These are phyloP conservation scores for Lactarius hatsudake DNA, from an alignment of 768 basidiomycete species.

Conservation along the genomic window DNA sequence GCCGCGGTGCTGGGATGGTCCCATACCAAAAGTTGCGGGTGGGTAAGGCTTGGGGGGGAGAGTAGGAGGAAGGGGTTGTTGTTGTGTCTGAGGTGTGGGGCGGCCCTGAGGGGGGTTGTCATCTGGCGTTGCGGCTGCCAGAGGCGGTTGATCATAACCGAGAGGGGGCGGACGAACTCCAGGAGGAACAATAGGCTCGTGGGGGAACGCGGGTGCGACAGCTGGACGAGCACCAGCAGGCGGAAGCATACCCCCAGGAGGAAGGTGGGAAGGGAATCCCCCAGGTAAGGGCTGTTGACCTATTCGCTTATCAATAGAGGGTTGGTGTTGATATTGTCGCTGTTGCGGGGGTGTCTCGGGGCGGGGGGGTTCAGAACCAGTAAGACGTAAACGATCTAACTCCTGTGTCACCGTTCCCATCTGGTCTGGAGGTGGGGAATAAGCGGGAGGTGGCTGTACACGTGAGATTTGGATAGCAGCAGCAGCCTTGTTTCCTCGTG, in stretches of 20 bases:
- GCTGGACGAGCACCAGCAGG: constrained; percentile 39
- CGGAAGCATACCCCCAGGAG: constrained; percentile 33
- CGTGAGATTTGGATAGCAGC: constrained; percentile 39
- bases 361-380: constrained; percentile 28
- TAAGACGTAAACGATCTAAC: constrained; percentile 30
- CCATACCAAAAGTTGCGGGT: neutral
- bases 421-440: constrained; percentile 33
- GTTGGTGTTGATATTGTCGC: constrained; percentile 26
- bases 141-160: constrained; percentile 22
- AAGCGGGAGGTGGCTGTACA: constrained; percentile 35
- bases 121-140: constrained; percentile 11
- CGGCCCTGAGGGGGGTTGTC: constrained; percentile 15
- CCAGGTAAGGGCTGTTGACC: constrained; percentile 28
- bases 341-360: constrained; percentile 30
- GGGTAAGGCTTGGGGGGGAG: constrained; percentile 23
- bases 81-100: constrained; percentile 19
- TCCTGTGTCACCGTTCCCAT: constrained; percentile 29
- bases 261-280: constrained; percentile 28
- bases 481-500: constrained; percentile 48
- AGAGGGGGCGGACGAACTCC: constrained; percentile 22
- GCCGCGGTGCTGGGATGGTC: constrained; percentile 17
- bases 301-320: constrained; percentile 26
- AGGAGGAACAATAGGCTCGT: constrained; percentile 36
- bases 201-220: constrained; percentile 37
- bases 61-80: constrained; percentile 24